Evolutionary conservation across 1,139 yeast genomes (phyloP), one percentile per base, ranked within the genome.

Genomic region (Hansenula sp.): DNA sequence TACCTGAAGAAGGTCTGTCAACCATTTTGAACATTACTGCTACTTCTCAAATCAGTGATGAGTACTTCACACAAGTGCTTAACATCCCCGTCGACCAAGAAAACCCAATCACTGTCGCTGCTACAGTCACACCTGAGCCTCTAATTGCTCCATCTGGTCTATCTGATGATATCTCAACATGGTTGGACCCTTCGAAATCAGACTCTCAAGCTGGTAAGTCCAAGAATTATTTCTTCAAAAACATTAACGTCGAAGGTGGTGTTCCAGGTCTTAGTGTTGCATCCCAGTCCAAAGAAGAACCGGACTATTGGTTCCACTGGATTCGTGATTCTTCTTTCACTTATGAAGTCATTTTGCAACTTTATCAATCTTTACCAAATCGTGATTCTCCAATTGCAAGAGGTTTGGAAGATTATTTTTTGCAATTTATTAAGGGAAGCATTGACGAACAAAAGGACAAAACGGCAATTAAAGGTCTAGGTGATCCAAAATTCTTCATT

Each of bases 251-350:
- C 9, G 30, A 36, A 16, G 38, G 38, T 6, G 28, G 32, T 1
- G 58, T 67, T 2, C 67, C 68, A 13, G 96, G 96, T n/a, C 85
- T 77, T 3, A 83, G 87, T 4, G 71, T 89, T 44, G 96, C 96
- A 1, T 81, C 93, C 2, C 94, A 95, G 4, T 85, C 95, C 5
- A 21, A 21, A 21, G 11, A 45, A 0, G 53, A 68, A 17, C 96
- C 96, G 0, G 74, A 89, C 62, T 89, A 90, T 61, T 88, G 76
- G 55, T 90, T 76, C 58, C 94, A 85, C 55, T 90, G 97, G 97
- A 75, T 78, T 3, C 72, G 97, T 54, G 97, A 90, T 60, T 78
- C 89, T 27, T 96, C 96, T 0, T 74, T 90, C 40, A 82, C 94
- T 3, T 74, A 86, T 43, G 75, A 79, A 47, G 72, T 91, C 0